Conservation (phyloP, 2,329 filamentous ascomycete genomes). For the Verticillium tricorpus region DNA sequence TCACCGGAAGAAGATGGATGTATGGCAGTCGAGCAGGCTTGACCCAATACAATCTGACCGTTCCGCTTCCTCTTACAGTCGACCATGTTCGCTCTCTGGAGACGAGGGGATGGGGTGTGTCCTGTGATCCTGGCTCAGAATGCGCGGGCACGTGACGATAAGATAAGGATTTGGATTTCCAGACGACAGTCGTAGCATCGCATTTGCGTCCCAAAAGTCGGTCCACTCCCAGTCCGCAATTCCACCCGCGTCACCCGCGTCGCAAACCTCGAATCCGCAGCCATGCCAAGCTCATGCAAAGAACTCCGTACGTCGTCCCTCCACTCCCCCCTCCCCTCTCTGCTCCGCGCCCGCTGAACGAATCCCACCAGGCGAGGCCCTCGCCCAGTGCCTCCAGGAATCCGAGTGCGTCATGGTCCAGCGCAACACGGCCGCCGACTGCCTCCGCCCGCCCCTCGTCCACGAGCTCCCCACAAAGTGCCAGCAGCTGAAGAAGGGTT, state of each 20-base stretch:
- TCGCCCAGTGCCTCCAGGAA: slow-evolving; percentile 92
- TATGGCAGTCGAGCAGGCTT: no score
- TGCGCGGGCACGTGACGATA: not conserved
- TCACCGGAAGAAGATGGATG: no score
- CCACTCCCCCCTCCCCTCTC: slow-evolving; percentile 1
- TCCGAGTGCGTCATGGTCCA: slow-evolving; percentile 95
- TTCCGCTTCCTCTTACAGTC: no score
- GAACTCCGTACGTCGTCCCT: slow-evolving; percentile 71
- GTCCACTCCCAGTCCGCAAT: not conserved
- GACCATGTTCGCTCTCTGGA: no score
- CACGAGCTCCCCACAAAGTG: slow-evolving; percentile 82
- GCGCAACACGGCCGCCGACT: slow-evolving; percentile 81
- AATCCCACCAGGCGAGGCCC: slow-evolving; percentile 65
- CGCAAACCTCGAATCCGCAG: slow-evolving; percentile 17
- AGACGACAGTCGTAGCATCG: not conserved
- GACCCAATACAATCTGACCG: no score
- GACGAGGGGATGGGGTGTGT: no score
- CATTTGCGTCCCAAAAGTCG: not conserved
- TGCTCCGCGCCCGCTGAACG: no score
- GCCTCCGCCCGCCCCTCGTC: slow-evolving; percentile 75
- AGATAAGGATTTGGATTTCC: not conserved
- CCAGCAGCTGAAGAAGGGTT: slow-evolving; percentile 88
- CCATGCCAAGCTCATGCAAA: slow-evolving; percentile 94
- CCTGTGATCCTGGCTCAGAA: not conserved
- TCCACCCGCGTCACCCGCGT: not conserved